A percentile compares a stretch with the other conserved stretches of the same genome.
phyloP scores from a whole-genome alignment of 139 green algal genomes.

The Chlorella ohadii region DNA sequence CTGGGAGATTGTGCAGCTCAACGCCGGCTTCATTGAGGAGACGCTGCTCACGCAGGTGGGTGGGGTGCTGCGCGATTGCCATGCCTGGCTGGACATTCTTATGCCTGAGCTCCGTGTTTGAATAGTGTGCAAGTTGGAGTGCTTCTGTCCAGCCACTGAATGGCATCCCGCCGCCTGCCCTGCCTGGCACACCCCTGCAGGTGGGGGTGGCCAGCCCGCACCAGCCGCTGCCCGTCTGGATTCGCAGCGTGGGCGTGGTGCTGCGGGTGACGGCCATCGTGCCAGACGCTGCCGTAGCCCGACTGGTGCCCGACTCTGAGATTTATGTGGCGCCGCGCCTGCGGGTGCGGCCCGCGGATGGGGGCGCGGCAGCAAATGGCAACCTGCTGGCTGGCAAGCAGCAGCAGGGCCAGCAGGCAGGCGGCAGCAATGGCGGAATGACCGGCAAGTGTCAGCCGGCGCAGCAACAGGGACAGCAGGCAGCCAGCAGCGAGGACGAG shows the following conservation, averaged over 20 bases:
- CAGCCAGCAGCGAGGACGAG: not conserved
- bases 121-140: not conserved
- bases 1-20: constrained; percentile 90
- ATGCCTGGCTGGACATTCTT: too few relatives aligned
- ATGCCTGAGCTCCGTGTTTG: not conserved
- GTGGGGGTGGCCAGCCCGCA: constrained; percentile 69
- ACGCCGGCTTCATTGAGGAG: constrained; percentile 82
- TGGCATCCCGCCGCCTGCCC: too few relatives aligned
- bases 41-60: constrained; percentile 72
- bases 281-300: constrained; percentile 49
- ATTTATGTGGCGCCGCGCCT: constrained; percentile 78
- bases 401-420: not conserved
- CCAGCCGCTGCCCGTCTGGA: constrained; percentile 78
- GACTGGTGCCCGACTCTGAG: constrained; percentile 70
- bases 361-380: constrained; percentile 13
- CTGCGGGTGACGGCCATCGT: constrained; percentile 42
- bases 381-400: not conserved
- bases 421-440: not conserved
- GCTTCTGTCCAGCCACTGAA: too few relatives aligned
- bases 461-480: not conserved
- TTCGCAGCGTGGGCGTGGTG: constrained; percentile 48
- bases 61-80: not conserved
- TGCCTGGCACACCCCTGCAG: too few relatives aligned
- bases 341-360: constrained; percentile 18
- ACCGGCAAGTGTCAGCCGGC: not conserved